Evolutionary conservation across 768 basidiomycete species (phyloP).

Genomic region (Termitomyces sp.): DNA sequence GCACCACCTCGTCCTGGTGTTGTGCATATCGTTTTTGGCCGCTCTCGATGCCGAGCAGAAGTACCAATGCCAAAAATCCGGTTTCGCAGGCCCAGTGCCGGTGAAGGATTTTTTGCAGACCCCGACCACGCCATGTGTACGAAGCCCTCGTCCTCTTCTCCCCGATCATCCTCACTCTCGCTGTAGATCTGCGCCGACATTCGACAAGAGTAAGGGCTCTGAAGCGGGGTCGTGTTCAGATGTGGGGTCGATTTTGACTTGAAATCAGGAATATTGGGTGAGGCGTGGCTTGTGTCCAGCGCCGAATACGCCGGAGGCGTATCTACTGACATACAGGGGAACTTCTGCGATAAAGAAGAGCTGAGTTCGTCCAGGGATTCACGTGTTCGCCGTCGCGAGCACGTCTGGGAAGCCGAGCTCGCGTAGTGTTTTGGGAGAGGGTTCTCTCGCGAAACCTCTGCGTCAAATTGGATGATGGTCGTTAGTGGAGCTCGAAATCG

Average conservation of each 20-base stretch:
- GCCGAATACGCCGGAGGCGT: constrained; percentile 18
- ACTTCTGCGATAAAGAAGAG: constrained; percentile 10
- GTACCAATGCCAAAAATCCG: constrained; percentile 25
- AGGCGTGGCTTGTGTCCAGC: constrained; percentile 11
- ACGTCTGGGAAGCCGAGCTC: not conserved
- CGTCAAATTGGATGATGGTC: not conserved
- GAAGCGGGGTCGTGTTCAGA: constrained; percentile 13
- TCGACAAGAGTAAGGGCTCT: constrained; percentile 9
- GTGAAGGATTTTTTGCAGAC: not conserved
- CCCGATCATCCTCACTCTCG: constrained; percentile 22
- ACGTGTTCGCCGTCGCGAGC: constrained; percentile 4
- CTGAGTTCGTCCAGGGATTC: constrained; percentile 8
- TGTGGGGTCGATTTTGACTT: constrained; percentile 21
- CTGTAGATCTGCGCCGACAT: constrained; percentile 22
- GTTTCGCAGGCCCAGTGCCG: constrained; percentile 18
- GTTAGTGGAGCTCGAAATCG: not conserved
- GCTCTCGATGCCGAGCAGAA: constrained; percentile 22
- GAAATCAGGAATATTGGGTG: constrained; percentile 14
- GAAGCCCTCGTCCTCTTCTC: constrained; percentile 22
- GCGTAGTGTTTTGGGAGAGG: not conserved
- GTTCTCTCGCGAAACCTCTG: not conserved
- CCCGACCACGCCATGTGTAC: constrained; percentile 25
- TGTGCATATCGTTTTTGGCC: constrained; percentile 56
- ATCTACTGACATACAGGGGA: constrained; percentile 20
- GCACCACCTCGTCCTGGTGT: constrained; percentile 54